Evolutionary conservation across 2,329 filamentous ascomycete genomes (phyloP).

Genomic region (Fusarium redolens): DNA sequence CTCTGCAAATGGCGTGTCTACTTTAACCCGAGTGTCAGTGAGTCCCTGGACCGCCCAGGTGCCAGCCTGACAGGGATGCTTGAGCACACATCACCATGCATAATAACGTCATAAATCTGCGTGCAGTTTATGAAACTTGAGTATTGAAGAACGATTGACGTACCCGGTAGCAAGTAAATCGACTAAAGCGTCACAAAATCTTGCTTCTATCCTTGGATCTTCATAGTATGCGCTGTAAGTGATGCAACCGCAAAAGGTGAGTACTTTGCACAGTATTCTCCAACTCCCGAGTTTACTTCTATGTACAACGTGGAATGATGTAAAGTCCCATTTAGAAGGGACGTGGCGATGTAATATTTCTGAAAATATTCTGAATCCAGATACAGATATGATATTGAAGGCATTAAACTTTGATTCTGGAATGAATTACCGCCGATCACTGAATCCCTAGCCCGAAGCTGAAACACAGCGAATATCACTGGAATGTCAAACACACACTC

Average conservation of each 20-base stretch:
- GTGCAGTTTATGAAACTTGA: constrained; percentile 23
- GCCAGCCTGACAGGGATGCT: constrained; percentile 9
- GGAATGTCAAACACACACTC: background rate
- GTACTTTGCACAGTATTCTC: constrained; percentile 36
- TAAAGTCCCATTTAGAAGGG: background rate
- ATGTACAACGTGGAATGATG: constrained; percentile 24
- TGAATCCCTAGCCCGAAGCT: background rate
- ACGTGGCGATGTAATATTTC: background rate
- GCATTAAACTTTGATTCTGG: background rate
- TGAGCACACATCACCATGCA: constrained; percentile 13
- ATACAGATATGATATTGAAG: background rate
- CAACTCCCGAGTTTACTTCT: background rate
- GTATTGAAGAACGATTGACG: constrained; percentile 23
- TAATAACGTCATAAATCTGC: constrained; percentile 34
- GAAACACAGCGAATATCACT: background rate
- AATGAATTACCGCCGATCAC: constrained; percentile 1
- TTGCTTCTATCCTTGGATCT: constrained; percentile 11
- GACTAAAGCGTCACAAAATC: constrained; percentile 11
- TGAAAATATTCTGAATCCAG: background rate
- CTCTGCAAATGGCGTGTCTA: too few species aligned
- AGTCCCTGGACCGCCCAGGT: background rate
- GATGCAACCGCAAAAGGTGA: constrained; percentile 17
- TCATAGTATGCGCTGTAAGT: constrained; percentile 8
- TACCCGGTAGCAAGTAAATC: constrained; percentile 6
- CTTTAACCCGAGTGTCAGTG: background rate